Evolutionary conservation across 305 asterid species (phyloP).

Genomic region (Plantago coronopus): DNA sequence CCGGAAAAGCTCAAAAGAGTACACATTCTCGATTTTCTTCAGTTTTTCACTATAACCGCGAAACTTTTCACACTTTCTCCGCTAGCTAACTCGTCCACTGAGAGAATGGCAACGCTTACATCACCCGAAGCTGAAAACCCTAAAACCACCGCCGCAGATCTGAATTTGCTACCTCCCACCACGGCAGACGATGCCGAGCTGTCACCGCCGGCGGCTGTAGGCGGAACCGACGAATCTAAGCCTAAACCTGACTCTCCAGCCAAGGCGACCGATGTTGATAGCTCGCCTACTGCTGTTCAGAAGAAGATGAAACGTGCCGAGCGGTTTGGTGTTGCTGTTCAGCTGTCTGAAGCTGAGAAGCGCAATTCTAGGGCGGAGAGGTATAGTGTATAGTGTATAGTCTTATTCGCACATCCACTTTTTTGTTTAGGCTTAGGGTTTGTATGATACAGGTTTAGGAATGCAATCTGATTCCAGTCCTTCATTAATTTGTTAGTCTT

Average conservation of each 20-base stretch:
- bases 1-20: no score
- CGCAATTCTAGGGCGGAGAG: slow-evolving; percentile 74
- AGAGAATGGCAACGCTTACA: slow-evolving; percentile 31
- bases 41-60: background rate
- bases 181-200: slow-evolving; percentile 22
- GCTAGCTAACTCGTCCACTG: background rate
- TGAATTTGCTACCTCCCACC: slow-evolving; percentile 28
- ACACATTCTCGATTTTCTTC: no score
- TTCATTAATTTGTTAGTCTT: no score
- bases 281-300: slow-evolving; percentile 38
- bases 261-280: slow-evolving; percentile 28
- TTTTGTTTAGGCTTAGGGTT: slow-evolving; percentile 21
- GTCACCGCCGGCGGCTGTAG: slow-evolving; percentile 19
- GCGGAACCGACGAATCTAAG: slow-evolving; percentile 25
- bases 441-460: no score
- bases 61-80: background rate
- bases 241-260: slow-evolving; percentile 15
- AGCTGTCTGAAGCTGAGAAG: slow-evolving; percentile 63
- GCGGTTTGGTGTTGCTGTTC: slow-evolving; percentile 59
- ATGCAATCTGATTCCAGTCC: no score
- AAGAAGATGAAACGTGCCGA: slow-evolving; percentile 78
- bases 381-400: slow-evolving; percentile 35
- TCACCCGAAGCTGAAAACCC: slow-evolving; percentile 34
- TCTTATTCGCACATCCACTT: background rate
- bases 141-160: slow-evolving; percentile 28